phyloP scores from a whole-genome alignment of 306 rosid species.

The Trichosanthes truncata region DNA sequence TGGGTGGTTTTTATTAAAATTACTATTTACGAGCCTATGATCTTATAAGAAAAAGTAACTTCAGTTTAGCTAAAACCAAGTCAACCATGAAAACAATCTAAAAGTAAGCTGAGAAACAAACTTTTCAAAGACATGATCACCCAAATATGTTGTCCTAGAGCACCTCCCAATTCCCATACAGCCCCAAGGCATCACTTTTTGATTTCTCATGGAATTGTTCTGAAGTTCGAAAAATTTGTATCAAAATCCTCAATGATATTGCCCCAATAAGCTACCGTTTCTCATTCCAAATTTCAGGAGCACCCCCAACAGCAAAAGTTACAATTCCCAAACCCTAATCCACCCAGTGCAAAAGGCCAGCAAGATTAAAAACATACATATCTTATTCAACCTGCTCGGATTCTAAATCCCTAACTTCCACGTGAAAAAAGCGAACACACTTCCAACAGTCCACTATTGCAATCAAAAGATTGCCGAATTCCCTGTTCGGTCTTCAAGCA shows the following conservation, averaged over 20 bases:
- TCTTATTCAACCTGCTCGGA: background rate
- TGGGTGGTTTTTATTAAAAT: background rate
- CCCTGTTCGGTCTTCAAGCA: background rate
- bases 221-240: background rate
- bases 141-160: background rate
- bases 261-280: background rate
- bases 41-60: background rate
- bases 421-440: background rate
- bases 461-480: background rate
- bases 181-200: background rate
- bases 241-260: background rate
- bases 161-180: background rate
- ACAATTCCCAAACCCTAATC: background rate
- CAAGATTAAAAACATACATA: background rate
- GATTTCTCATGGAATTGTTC: background rate
- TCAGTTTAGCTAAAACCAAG: background rate
- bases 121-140: background rate
- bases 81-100: background rate
- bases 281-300: background rate
- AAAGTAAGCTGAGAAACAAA: background rate
- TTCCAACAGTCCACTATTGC: background rate
- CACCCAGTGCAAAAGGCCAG: background rate
- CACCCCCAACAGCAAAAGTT: background rate
- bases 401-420: constrained; percentile 2
- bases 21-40: background rate